Evolutionary conservation across 768 basidiomycete species (phyloP).

Genomic region (Tremella fuciformis): DNA sequence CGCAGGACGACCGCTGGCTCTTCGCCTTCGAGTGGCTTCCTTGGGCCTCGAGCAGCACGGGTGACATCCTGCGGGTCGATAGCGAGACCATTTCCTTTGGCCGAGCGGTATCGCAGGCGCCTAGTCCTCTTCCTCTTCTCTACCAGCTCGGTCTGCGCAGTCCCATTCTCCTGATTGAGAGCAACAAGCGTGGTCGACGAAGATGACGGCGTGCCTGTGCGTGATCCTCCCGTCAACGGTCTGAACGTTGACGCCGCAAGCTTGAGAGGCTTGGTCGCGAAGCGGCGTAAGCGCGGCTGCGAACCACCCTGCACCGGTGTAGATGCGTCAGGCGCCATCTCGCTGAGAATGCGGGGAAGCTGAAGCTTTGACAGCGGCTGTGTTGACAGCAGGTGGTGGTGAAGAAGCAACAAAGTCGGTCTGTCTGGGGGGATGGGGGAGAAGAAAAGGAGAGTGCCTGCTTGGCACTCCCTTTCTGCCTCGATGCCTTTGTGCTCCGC

Average conservation of each 20-base stretch:
- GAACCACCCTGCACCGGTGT: background rate
- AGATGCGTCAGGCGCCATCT: background rate
- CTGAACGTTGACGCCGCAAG: slow-evolving; percentile 41
- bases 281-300: slow-evolving; percentile 26
- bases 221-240: slow-evolving; percentile 12
- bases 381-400: too few species aligned
- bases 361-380: background rate
- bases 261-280: slow-evolving; percentile 46
- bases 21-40: slow-evolving; percentile 49
- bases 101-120: background rate
- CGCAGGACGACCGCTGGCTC: slow-evolving; percentile 42
- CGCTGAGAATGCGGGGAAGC: background rate
- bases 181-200: background rate
- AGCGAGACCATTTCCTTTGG: slow-evolving; percentile 4
- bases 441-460: background rate
- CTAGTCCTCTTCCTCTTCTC: background rate
- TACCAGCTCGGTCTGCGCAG: background rate
- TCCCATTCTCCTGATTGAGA: background rate
- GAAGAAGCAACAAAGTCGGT: too few species aligned
- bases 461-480: too few species aligned
- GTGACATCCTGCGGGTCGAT: slow-evolving; percentile 27
- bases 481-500: too few species aligned
- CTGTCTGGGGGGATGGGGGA: slow-evolving; percentile 1
- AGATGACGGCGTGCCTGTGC: slow-evolving; percentile 11
- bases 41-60: slow-evolving; percentile 36